phyloP scores from a whole-genome alignment of 2,329 filamentous ascomycete genomes.

The Cryphonectria japonica region DNA sequence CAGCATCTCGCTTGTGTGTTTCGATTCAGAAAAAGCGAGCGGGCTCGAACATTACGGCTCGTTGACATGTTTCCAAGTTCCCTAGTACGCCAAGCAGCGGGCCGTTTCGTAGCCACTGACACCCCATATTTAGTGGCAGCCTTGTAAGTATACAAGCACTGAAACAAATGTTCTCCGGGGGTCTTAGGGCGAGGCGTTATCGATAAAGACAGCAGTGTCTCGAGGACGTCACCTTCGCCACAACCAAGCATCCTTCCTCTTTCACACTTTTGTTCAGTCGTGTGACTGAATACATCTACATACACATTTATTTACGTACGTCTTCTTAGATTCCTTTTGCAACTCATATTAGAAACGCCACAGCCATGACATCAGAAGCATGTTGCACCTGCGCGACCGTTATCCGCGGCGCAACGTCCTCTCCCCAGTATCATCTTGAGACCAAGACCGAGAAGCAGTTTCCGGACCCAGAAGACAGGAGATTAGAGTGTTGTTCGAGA shows the following conservation, averaged over 20 bases:
- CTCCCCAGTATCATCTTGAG: constrained; percentile 42
- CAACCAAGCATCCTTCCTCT: constrained; percentile 1
- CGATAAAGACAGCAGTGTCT: constrained; percentile 21
- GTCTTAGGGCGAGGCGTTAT: constrained; percentile 16
- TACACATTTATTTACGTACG: neutral
- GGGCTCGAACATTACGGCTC: too few relatives aligned
- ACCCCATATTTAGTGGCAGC: too few relatives aligned
- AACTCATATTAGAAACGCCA: neutral
- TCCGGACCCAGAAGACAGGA: constrained; percentile 54
- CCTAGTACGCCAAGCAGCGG: too few relatives aligned
- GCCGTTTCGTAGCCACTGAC: too few relatives aligned
- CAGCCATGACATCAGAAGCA: constrained; percentile 42
- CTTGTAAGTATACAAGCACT: neutral
- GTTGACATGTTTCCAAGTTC: too few relatives aligned
- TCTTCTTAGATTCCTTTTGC: neutral
- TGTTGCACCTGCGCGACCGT: constrained; percentile 74
- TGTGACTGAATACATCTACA: neutral
- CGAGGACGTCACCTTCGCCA: constrained; percentile 27
- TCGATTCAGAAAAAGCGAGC: too few relatives aligned
- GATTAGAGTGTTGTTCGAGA: constrained; percentile 70
- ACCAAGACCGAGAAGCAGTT: constrained; percentile 64
- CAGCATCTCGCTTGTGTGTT: too few relatives aligned
- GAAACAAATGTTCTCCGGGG: neutral
- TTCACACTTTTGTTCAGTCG: neutral
- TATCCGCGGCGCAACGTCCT: constrained; percentile 50